Conservation (phyloP, 2,329 filamentous ascomycete species). For the Xylariaceae sp. region DNA sequence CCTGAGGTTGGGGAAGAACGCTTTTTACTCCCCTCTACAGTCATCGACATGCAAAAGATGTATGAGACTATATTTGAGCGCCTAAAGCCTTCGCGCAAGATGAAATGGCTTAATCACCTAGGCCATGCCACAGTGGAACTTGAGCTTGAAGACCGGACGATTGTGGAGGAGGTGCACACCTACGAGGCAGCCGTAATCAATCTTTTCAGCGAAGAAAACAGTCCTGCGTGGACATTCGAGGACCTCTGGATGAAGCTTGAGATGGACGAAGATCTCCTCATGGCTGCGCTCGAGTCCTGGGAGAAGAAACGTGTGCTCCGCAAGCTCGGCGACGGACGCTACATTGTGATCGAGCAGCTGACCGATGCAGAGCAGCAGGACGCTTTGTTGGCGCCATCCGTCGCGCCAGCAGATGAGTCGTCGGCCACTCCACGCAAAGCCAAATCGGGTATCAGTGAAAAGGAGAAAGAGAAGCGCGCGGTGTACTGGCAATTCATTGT, state of each 20-base stretch:
- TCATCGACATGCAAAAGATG: constrained; percentile 57
- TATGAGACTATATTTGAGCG: constrained; percentile 75
- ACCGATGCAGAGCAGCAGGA: constrained; percentile 34
- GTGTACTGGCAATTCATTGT: constrained; percentile 91
- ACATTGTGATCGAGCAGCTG: constrained; percentile 64
- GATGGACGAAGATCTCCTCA: constrained; percentile 71
- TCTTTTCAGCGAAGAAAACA: constrained; percentile 54
- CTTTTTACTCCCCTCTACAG: constrained; percentile 58
- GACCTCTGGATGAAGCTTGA: constrained; percentile 52
- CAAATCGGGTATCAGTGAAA: constrained; percentile 51
- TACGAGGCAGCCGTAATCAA: constrained; percentile 88
- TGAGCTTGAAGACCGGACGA: constrained; percentile 73
- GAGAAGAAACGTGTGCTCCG: constrained; percentile 62
- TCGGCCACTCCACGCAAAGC: constrained; percentile 45
- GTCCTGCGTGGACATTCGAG: constrained; percentile 41
- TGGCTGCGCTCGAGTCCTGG: constrained; percentile 68
- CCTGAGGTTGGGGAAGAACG: constrained; percentile 69
- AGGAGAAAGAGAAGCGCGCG: constrained; percentile 54
- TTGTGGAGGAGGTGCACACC: constrained; percentile 69
- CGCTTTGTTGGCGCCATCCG: constrained; percentile 16
- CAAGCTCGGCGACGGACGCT: constrained; percentile 50
- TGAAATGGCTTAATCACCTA: constrained; percentile 82
- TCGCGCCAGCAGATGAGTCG: constrained; percentile 22
- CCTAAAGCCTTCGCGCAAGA: constrained; percentile 77
- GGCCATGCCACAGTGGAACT: constrained; percentile 78